These are phyloP conservation scores for Ramularia collo-cygni DNA, from an alignment of 2,329 filamentous ascomycete species.

Conservation along the genomic window DNA sequence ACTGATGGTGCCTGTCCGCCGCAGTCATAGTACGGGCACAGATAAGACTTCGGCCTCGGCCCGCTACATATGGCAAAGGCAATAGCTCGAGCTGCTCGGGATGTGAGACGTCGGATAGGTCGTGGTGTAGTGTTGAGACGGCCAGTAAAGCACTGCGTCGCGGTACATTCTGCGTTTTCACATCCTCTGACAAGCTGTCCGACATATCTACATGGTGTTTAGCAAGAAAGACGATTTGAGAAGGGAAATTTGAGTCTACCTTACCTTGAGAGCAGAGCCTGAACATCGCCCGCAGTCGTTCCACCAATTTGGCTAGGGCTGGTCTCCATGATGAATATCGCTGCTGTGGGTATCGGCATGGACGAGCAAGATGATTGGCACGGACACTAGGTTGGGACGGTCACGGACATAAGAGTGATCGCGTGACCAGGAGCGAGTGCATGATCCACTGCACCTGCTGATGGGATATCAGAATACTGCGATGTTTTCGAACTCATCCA, in stretches of 20 bases:
- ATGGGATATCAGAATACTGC: too few species aligned
- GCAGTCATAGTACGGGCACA: conserved; percentile 49
- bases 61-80: conserved; percentile 70
- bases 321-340: background rate
- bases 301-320: background rate
- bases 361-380: too few species aligned
- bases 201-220: too few species aligned
- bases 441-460: too few species aligned
- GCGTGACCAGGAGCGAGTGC: too few species aligned
- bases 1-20: background rate
- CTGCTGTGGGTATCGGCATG: too few species aligned
- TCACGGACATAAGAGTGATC: too few species aligned
- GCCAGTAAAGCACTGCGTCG: conserved; percentile 70
- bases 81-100: conserved; percentile 70
- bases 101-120: conserved; percentile 69
- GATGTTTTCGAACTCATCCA: too few species aligned
- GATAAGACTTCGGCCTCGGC: conserved; percentile 61
- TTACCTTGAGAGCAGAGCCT: conserved; percentile 5
- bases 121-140: conserved; percentile 57
- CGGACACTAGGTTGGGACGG: too few species aligned
- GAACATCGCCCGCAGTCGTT: conserved; percentile 1
- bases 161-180: conserved; percentile 57
- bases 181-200: conserved; percentile 74
- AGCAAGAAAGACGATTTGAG: too few species aligned
- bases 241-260: too few species aligned